Conservation (phyloP, 2,329 filamentous ascomycete species). For the Trichoderma hamatum region DNA sequence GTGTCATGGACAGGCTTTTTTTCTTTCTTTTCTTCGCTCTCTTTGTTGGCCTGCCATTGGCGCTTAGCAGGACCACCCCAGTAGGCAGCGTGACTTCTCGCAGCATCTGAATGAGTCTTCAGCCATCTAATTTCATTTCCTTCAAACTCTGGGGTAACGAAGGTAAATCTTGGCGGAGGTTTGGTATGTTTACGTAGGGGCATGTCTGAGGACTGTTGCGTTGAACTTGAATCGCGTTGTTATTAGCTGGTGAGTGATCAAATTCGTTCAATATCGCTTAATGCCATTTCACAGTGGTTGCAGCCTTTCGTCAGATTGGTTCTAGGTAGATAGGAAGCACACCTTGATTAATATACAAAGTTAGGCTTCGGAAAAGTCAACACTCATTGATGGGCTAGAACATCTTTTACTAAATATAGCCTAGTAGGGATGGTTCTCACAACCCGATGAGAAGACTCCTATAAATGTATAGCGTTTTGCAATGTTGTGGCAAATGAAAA, state of each 20-base stretch:
- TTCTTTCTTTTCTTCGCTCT: background rate
- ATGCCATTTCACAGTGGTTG: background rate
- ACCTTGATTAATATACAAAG: background rate
- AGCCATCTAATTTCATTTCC: constrained; percentile 14
- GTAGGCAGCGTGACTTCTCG: constrained; percentile 10
- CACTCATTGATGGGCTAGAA: background rate
- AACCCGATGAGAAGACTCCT: background rate
- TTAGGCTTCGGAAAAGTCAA: background rate
- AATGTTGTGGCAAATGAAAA: background rate
- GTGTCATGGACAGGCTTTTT: background rate
- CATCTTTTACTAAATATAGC: background rate
- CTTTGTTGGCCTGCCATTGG: constrained; percentile 4
- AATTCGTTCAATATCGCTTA: background rate
- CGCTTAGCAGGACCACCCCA: constrained; percentile 14
- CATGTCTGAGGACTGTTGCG: background rate
- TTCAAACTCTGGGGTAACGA: constrained; percentile 9
- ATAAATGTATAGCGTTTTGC: background rate
- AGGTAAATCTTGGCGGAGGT: constrained; percentile 5
- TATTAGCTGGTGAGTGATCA: background rate
- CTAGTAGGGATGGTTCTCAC: background rate
- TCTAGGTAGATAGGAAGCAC: background rate
- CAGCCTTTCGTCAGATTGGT: background rate
- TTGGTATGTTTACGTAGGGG: constrained; percentile 7
- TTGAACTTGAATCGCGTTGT: background rate
- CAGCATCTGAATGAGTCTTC: constrained; percentile 13